Evolutionary conservation across 495 filamentous ascomycete species (phyloP).

Genomic region (Penicillium coprophilum): DNA sequence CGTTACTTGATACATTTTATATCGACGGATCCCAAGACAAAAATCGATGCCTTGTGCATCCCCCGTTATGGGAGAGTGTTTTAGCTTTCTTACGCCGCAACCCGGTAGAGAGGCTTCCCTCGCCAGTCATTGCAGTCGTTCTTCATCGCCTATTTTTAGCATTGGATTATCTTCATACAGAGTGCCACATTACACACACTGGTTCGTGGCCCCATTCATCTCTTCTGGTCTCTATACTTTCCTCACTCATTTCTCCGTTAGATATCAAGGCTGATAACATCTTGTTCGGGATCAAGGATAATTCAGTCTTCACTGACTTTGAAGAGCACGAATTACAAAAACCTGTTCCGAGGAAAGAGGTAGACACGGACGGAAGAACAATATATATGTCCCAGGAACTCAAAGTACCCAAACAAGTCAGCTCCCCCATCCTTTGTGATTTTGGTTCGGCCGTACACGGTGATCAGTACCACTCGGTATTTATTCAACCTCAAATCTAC

Average conservation of each 20-base stretch:
- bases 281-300: conserved; percentile 36
- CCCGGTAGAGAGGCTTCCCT: conserved; percentile 28
- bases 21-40: conserved; percentile 35
- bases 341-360: conserved; percentile 32
- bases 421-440: conserved; percentile 28
- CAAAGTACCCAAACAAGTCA: conserved; percentile 17
- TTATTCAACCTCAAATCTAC: conserved; percentile 41
- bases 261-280: conserved; percentile 43
- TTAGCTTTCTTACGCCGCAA: conserved; percentile 35
- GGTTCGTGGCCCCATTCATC: conserved; percentile 18
- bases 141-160: conserved; percentile 41
- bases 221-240: no score
- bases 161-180: conserved; percentile 46
- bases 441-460: conserved; percentile 27
- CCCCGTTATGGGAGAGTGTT: conserved; percentile 44
- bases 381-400: conserved; percentile 32
- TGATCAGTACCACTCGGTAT: conserved; percentile 19
- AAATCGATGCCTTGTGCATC: conserved; percentile 43
- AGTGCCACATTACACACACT: conserved; percentile 49
- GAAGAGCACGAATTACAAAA: conserved; percentile 28
- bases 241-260: no score
- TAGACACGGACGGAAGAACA: conserved; percentile 29
- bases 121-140: conserved; percentile 23
- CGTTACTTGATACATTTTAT: conserved; percentile 38
- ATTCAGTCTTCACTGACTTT: conserved; percentile 35